These are phyloP conservation scores for Sporothrix brunneoviolacea DNA, from an alignment of 2,329 filamentous ascomycete genomes.

Conservation along the genomic window DNA sequence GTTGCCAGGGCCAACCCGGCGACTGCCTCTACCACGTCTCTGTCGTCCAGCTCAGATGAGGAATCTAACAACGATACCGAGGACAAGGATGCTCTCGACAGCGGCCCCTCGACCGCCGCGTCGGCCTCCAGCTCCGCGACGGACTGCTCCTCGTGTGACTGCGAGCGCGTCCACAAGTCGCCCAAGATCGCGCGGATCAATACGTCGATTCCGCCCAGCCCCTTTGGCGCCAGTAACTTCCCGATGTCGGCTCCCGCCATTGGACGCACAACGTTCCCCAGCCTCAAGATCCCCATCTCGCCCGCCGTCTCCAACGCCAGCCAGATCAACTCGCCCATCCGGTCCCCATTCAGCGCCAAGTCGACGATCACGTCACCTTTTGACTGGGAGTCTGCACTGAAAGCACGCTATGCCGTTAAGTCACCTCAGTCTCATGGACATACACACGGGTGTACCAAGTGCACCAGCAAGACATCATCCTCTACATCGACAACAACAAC, in stretches of 20 bases:
- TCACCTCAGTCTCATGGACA: conserved; percentile 22
- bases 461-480: conserved; percentile 16
- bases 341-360: conserved; percentile 68
- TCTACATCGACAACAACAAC: conserved; percentile 29
- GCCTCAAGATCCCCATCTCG: conserved; percentile 71
- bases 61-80: conserved; percentile 18
- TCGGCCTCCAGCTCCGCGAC: conserved; percentile 41
- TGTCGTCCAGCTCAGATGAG: conserved; percentile 31
- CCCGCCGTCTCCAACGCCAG: conserved; percentile 54
- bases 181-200: conserved; percentile 33
- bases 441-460: conserved; percentile 18
- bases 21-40: conserved; percentile 13
- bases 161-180: conserved; percentile 45
- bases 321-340: conserved; percentile 57
- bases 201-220: conserved; percentile 38
- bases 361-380: conserved; percentile 58
- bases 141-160: conserved; percentile 52
- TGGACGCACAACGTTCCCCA: conserved; percentile 53
- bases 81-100: conserved; percentile 27
- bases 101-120: conserved; percentile 47
- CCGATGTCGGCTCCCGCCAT: conserved; percentile 56
- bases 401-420: conserved; percentile 55
- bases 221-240: conserved; percentile 38
- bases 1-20: conserved; percentile 31
- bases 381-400: conserved; percentile 70